Base-by-base conservation (phyloP, 2,329 filamentous ascomycete species). In the Fusarium austroafricanum region DNA sequence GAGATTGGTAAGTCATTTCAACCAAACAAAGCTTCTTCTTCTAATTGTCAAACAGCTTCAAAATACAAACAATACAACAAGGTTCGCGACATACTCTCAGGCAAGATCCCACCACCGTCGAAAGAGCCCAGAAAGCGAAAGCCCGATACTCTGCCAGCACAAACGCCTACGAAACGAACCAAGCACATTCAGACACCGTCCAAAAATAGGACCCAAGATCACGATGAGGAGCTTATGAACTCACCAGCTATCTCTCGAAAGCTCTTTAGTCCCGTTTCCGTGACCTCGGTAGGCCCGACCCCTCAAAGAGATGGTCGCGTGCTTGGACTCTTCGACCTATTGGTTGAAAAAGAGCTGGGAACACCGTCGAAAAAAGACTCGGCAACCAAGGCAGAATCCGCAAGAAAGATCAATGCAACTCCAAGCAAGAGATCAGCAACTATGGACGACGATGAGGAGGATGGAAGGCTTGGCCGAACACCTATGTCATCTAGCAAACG, bases 41-140 rank as follows among this genome's bases (percentile, higher is more conserved):
- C 57, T 53, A 18, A 54, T 52, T 17, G 53, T 38, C 15, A 10
- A 28, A 26, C 70, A 92, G 90, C 89, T 37, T 83, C 83, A 45
- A 94, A 93, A 75, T 95, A 95, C 79, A 93, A 91, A 75, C 85
- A 91, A 65, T 94, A 94, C 78, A 89, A 90, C 76, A 89, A 85
- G 68, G 76, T 90, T 51, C 86, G 90, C 66, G 84, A 88, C 71
- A 82, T 87, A 44, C 79, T 89, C 60, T 77, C 84, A 2, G 86
- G 87, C 58, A 89, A 88, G 73, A 66, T 81, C 50, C 76, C 78
- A 10, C 78, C 79, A 4, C 77, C 81, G 4, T 75, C 80, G 18
- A 79, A 83, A 69, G 71, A 79, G 65, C 67, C 66, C 9, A 76
- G 71, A 56, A 86, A 86, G 72, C 83, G 82, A 54, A 81, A 79